Evolutionary conservation across 306 rosid genomes (phyloP), one percentile per base, ranked within the genome.

Genomic region (Quercus variabilis): DNA sequence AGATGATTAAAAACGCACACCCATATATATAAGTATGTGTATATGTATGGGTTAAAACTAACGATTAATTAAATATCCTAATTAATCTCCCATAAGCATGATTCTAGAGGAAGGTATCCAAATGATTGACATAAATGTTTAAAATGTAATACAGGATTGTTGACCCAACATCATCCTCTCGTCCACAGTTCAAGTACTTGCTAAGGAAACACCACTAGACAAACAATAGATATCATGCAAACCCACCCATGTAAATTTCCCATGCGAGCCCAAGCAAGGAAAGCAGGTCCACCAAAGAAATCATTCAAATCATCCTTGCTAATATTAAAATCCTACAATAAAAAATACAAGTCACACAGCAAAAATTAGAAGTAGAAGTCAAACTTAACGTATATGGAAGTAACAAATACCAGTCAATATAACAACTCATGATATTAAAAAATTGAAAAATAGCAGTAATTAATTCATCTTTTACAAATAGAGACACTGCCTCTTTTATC

Each of bases 261-360:
- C 99, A 94, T 91, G 81, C 97, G 97, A 76, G 99, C 99, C 99
- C 99, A 94, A 21, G 99, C 97, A 85, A 94, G 97, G 87, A 94
- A 94, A 74, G 97, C 97, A 75, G 99, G 93, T 85, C 99, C 99
- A 83, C 99, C 95, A 80, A 94, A 92, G 89, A 90, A 94, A 86
- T 83, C 76, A 54, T 92, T 84, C 86, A 92, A 85, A 76, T 87
- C 92, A 74, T 84, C 87, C 55, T 85, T 84, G 65, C 86, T 86
- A 73, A 92, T 84, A 70, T 94, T 94, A 80, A 92, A 92, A 76
- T 87, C 95, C 99, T 94, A 84, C 80, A 11, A 59, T 75, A 59
- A 73, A 55, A 69, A 58, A 35, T 35, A 31, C 71, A 77, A 41
- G 54, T 3, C 54, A 49, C 54, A 49, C 2, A 5, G 4, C 15